These are phyloP conservation scores for Colletotrichum eleusines DNA, from an alignment of 2,329 filamentous ascomycete species.

Conservation along the genomic window DNA sequence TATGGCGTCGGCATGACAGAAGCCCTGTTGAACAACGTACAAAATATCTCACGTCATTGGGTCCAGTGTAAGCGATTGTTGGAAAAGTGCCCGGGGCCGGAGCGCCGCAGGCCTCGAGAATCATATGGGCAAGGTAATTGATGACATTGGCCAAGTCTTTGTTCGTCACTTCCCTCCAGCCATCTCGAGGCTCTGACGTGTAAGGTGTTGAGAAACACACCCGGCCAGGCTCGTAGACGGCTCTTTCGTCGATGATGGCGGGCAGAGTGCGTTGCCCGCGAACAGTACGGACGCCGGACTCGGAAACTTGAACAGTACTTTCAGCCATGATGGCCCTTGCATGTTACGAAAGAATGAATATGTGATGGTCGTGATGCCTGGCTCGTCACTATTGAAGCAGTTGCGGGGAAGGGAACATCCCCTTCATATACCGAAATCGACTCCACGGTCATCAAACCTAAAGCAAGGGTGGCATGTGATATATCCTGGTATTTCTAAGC, in stretches of 20 bases:
- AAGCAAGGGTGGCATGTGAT: conserved; percentile 33
- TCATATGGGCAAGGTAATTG: conserved; percentile 52
- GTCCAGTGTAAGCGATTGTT: conserved; percentile 61
- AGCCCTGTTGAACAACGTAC: neutral
- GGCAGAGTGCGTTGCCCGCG: conserved; percentile 49
- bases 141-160: conserved; percentile 54
- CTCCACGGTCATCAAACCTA: conserved; percentile 8
- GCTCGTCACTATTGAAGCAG: no score
- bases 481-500: conserved; percentile 33
- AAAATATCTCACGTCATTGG: conserved; percentile 55
- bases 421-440: conserved; percentile 16
- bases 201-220: conserved; percentile 52
- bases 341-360: rapidly evolving
- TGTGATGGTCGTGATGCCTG: neutral
- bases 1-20: rapidly evolving
- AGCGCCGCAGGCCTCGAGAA: conserved; percentile 48
- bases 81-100: conserved; percentile 48
- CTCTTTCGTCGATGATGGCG: conserved; percentile 54
- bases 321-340: conserved; percentile 19
- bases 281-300: neutral
- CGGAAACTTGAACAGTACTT: conserved; percentile 12
- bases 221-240: conserved; percentile 49
- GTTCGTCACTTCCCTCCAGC: conserved; percentile 55
- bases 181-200: conserved; percentile 53
- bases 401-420: neutral